A percentile compares a stretch with the other conserved stretches of the same genome.
Evolutionary conservation across 1,284 basidiomycete genomes (phyloP).

Genomic region (Moesziomyces sp.): DNA sequence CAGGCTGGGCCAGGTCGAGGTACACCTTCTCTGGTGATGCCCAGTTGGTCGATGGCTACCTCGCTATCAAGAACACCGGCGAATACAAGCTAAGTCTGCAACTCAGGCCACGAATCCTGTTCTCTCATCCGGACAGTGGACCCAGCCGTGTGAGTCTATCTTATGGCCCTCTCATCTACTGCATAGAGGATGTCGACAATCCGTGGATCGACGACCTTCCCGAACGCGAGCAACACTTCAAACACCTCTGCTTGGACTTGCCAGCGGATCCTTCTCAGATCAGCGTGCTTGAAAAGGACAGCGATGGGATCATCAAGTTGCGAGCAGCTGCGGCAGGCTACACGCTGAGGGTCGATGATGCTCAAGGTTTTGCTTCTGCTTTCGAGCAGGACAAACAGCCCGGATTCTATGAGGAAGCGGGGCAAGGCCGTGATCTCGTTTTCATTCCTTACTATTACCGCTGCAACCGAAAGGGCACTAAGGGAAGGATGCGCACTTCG

Average conservation of each 20-base stretch:
- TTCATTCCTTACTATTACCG: constrained; percentile 27
- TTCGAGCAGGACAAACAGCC: constrained; percentile 19
- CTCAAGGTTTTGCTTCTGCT: constrained; percentile 10
- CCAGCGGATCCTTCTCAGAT: neutral
- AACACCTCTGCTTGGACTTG: constrained; percentile 17
- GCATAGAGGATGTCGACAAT: constrained; percentile 36
- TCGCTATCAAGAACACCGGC: constrained; percentile 7
- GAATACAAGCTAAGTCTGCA: constrained; percentile 8
- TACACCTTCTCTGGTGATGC: constrained; percentile 8
- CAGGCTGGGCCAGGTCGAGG: constrained; percentile 20
- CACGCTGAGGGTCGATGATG: constrained; percentile 10
- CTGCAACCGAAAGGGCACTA: constrained; percentile 16
- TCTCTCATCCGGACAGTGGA: constrained; percentile 20
- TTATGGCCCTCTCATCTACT: constrained; percentile 29
- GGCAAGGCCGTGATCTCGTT: constrained; percentile 15
- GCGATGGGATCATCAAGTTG: constrained; percentile 10
- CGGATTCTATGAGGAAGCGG: constrained; percentile 8
- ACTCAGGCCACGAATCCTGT: constrained; percentile 15
- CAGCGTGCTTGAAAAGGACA: neutral
- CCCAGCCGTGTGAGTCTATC: constrained; percentile 13
- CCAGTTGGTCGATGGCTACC: constrained; percentile 7
- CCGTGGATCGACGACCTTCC: constrained; percentile 23
- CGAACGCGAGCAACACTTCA: constrained; percentile 31
- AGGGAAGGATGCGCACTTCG: constrained; percentile 22
- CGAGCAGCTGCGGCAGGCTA: constrained; percentile 9